Conservation (phyloP, 2,329 filamentous ascomycete genomes). For the Tolypocladium guangdongense region DNA sequence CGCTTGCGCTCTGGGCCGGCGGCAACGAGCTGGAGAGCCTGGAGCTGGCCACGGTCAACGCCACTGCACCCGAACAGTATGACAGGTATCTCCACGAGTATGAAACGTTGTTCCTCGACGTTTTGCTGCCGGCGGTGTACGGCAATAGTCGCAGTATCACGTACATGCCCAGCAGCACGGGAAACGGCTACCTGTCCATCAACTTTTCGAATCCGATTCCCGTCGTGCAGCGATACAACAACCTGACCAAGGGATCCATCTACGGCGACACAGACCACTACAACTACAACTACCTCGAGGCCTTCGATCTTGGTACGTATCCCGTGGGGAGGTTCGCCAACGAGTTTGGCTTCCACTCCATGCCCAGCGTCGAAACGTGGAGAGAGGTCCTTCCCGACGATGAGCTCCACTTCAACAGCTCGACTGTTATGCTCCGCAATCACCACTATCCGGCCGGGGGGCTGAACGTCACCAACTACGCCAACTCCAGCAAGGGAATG, state of each 20-base stretch:
- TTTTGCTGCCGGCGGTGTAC: slow-evolving; percentile 44
- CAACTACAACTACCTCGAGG: slow-evolving; percentile 40
- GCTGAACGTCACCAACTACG: slow-evolving; percentile 5
- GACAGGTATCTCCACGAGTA: slow-evolving; percentile 31
- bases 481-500: slow-evolving; percentile 24
- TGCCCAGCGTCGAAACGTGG: slow-evolving; percentile 51
- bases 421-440: slow-evolving; percentile 42
- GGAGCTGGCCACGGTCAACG: slow-evolving; percentile 30
- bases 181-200: slow-evolving; percentile 44
- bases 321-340: slow-evolving; percentile 50
- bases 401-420: slow-evolving; percentile 47
- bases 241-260: slow-evolving; percentile 36
- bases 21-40: slow-evolving; percentile 51
- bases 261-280: slow-evolving; percentile 54
- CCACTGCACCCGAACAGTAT: slow-evolving; percentile 28
- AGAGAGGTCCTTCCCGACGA: slow-evolving; percentile 36
- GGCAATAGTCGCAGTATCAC: slow-evolving; percentile 48
- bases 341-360: slow-evolving; percentile 53
- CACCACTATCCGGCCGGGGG: slow-evolving; percentile 35
- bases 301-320: slow-evolving; percentile 44
- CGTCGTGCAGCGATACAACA: slow-evolving; percentile 45
- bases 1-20: slow-evolving; percentile 41
- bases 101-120: slow-evolving; percentile 45
- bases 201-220: slow-evolving; percentile 40
- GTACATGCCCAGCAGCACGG: slow-evolving; percentile 49